Base-by-base conservation (phyloP, 2,329 filamentous ascomycete genomes). In the Colletotrichum acutatum region DNA sequence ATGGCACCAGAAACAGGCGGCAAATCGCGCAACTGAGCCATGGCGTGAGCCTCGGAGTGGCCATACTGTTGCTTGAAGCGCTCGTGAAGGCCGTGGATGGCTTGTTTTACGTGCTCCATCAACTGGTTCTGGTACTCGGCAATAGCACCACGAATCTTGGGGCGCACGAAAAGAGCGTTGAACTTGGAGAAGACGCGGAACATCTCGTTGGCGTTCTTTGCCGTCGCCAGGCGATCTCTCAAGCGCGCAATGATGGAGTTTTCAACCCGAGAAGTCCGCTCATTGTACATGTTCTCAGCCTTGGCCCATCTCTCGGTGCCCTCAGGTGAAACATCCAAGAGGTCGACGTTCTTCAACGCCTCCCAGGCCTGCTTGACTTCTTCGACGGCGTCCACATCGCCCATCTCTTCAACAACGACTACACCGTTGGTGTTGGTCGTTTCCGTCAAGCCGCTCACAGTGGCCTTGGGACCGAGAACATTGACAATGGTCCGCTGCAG, bases 181-280 rank as follows among this genome's bases (percentile, higher is more conserved):
- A 99, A 99, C 81, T 98, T 98, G 66, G 97, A 98, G 82, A 99
- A 99, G 74, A 99, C 97, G 67, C 97, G 94, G 83, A 99, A 99
- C 97, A 99, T 99, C 84, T 99, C 97, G 80, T 97, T 98, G 53
- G 97, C 97, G 74, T 95, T 98, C 87, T 97, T 98, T 14, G 97
- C 96, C 7, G 95, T 98, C 16, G 95, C 97, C 68, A 99, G 89
- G 71, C 97, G 93, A 83, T 99, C 97, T 78, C 97, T 90, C 37
- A 99, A 88, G 66, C 95, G 90, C 42, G 97, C 95, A 81, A 99
- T 99, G 82, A 99, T 99, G 4, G 97, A 98, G 83, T 99, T 99
- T 82, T 99, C 97, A 5, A 99, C 97, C 73, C 97, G 91, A 22
- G 97, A 96, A 11, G 97, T 99, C 52, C 97, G 93, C 82, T 99